Evolutionary conservation across 108 stramenopile species (phyloP).

Genomic region (Mayamaea pseudoterrestris): DNA sequence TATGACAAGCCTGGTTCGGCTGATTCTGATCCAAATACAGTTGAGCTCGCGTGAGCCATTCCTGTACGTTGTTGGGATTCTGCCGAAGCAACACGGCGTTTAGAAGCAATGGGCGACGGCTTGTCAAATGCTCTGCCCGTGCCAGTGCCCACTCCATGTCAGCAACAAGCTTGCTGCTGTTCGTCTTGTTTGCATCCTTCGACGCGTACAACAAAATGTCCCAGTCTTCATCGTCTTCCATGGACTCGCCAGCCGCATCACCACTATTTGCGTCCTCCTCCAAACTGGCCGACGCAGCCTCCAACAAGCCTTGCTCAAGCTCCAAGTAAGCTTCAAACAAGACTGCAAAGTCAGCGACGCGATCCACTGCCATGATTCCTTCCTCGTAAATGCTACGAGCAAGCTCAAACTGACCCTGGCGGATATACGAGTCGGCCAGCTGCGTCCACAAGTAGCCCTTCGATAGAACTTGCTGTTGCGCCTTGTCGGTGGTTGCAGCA

Average conservation of each 20-base stretch:
- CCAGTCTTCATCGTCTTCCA: slow-evolving; percentile 44
- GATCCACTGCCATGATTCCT: slow-evolving; percentile 67
- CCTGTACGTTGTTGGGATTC: slow-evolving; percentile 93
- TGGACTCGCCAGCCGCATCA: slow-evolving; percentile 12
- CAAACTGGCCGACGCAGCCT: slow-evolving; percentile 73
- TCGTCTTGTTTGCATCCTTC: slow-evolving; percentile 19
- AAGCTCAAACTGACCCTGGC: slow-evolving; percentile 90
- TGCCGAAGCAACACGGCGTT: slow-evolving; percentile 90
- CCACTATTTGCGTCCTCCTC: slow-evolving; percentile 63
- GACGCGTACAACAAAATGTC: slow-evolving; percentile 46
- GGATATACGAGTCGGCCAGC: slow-evolving; percentile 90
- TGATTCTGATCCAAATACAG: slow-evolving; percentile 42
- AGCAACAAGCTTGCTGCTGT: too few species aligned
- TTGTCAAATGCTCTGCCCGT: slow-evolving; percentile 87
- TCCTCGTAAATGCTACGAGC: slow-evolving; percentile 96
- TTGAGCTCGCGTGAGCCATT: slow-evolving; percentile 91
- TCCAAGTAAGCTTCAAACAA: slow-evolving; percentile 93
- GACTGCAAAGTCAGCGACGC: slow-evolving; percentile 94
- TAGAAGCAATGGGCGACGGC: slow-evolving; percentile 86
- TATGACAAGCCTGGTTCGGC: slow-evolving; percentile 33
- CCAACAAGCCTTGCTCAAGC: slow-evolving; percentile 93
- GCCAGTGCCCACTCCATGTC: slow-evolving; percentile 90
- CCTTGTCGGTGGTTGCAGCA: slow-evolving; percentile 11
- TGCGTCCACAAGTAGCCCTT: slow-evolving; percentile 91
- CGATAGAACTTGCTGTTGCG: slow-evolving; percentile 64